Evolutionary conservation across 208 protist genomes (phyloP), one percentile per base, ranked within the genome.

Genomic region (Trypanosoma cruzi): DNA sequence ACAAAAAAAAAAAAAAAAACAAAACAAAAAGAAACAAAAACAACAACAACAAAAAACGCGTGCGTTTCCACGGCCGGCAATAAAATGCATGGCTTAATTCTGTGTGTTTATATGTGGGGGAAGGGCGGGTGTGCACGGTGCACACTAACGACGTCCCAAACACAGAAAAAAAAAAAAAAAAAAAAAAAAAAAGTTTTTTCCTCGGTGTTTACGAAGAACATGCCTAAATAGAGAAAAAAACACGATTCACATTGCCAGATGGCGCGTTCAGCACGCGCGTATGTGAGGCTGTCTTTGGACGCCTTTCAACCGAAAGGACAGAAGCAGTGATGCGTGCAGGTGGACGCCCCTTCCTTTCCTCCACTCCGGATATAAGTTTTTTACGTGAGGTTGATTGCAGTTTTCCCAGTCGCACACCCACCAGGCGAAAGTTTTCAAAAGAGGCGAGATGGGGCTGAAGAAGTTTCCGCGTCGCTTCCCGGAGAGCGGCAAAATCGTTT

Each of bases 361-460:
- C 11, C 24, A 29, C 14, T 44, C 10, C 16, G 5, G 31, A 22
- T 26, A 36, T 37, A 4, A 4, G 20, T 20, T 29, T n/a, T n/a
- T n/a, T n/a, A n/a, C n/a, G 46, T 20, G 60, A 28, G 0, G 55
- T 16, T 5, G 20, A 18, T 34, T 59, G 64, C 34, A 95, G 73
- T 66, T 90, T 88, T 59, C 83, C 80, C 65, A 96, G 31, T 20
- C 90, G 85, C 10, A 92, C 77, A 1, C 90, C 90, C 22, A 92
- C 81, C 34, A 96, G 86, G 56, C 90, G 88, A 28, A 85, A 74
- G 59, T 93, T 82, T 37, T 62, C 75, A 65, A 82, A 92, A 16
- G 85, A 57, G 37, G 71, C 49, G 20, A 92, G 61, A 63, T 94
- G 88, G 32, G 86, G 84, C 56, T 77, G 69, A 50, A 96, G 68